These are phyloP conservation scores for Selaginella tamariscina DNA, from an alignment of 75 land plant genomes.

Conservation along the genomic window DNA sequence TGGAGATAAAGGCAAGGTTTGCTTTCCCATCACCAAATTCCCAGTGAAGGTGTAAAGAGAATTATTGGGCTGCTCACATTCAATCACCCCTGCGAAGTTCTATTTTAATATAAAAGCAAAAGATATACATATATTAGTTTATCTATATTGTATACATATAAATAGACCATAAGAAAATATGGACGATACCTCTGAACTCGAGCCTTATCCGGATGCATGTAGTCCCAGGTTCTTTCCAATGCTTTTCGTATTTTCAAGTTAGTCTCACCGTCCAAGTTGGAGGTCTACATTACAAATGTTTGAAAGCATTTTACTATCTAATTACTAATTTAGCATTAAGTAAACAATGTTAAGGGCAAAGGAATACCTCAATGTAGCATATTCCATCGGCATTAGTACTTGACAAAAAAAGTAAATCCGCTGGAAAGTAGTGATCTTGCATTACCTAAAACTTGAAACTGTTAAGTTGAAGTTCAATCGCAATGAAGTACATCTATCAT, in stretches of 20 bases:
- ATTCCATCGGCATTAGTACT: slow-evolving; percentile 96
- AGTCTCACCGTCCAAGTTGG: slow-evolving; percentile 98
- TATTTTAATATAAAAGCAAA: no score
- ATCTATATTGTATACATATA: neutral
- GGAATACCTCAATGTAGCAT: slow-evolving; percentile 83
- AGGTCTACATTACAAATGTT: slow-evolving; percentile 49
- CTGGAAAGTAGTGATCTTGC: slow-evolving; percentile 88
- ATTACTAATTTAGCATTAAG: no score
- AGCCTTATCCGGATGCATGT: slow-evolving; percentile 62
- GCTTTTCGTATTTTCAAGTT: slow-evolving; percentile 97
- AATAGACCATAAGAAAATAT: slow-evolving; percentile 5
- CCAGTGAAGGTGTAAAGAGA: slow-evolving; percentile 97
- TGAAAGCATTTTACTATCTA: no score
- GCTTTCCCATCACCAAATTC: slow-evolving; percentile 67
- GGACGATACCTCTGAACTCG: slow-evolving; percentile 63
- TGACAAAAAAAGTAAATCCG: slow-evolving; percentile 85
- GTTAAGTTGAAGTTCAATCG: no score
- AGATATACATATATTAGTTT: neutral
- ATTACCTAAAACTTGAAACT: neutral
- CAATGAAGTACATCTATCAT: no score
- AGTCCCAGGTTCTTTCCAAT: slow-evolving; percentile 96
- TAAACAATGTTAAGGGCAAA: neutral
- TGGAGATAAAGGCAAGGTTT: slow-evolving; percentile 82
- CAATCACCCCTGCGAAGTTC: slow-evolving; percentile 62
- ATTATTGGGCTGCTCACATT: slow-evolving; percentile 97